These are phyloP conservation scores for Gracilaria domingensis DNA, from an alignment of 23 red algal genomes.

Conservation along the genomic window DNA sequence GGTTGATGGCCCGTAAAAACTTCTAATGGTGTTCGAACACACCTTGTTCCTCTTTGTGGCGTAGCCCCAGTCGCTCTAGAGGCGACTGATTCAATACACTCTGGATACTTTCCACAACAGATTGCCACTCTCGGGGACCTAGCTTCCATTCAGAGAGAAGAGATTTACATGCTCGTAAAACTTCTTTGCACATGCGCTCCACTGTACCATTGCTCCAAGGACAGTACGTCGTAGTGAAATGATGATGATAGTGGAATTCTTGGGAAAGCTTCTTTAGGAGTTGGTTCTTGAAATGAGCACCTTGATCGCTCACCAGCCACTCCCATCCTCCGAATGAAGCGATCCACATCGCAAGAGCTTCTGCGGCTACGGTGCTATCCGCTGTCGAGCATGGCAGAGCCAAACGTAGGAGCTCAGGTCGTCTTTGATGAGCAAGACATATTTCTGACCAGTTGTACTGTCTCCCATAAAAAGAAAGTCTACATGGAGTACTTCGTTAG, in stretches of 20 bases:
- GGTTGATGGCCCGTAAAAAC: no score
- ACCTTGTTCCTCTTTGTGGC: no score
- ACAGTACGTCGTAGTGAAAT: conserved; percentile 35
- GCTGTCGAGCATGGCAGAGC: conserved; percentile 9
- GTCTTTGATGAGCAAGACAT: neutral
- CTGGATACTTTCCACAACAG: no score
- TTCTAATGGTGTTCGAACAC: no score
- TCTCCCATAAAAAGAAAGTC: no score
- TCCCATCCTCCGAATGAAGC: conserved; percentile 26
- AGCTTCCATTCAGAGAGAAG: conserved; percentile 6
- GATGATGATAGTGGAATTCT: neutral
- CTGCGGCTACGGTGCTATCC: neutral
- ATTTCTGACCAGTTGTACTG: no score
- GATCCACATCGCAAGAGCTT: conserved; percentile 15
- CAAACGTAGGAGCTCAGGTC: conserved; percentile 18
- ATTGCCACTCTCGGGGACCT: conserved; percentile 14
- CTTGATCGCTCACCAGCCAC: conserved; percentile 20
- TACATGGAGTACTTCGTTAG: no score
- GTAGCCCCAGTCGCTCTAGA: no score
- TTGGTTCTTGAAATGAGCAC: conserved; percentile 43
- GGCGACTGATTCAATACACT: no score
- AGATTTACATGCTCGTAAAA: neutral
- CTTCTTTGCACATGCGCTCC: neutral
- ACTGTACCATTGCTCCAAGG: conserved; percentile 56
- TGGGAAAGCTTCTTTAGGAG: neutral